Conservation (phyloP, 345 rosid genomes). For the Dovyalis caffra region DNA sequence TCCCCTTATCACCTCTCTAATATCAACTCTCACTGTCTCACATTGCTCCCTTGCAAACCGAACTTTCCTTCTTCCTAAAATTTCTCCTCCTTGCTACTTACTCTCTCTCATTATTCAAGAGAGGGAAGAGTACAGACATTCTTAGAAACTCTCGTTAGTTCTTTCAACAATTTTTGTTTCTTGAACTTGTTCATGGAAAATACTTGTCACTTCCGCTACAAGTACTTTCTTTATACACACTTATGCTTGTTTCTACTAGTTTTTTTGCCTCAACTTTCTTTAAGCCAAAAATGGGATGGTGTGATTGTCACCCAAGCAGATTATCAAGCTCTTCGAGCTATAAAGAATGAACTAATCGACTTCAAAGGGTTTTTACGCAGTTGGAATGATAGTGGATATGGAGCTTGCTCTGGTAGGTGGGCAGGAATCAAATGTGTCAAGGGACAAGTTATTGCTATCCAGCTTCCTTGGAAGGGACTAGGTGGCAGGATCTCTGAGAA, state of each 20-base stretch:
- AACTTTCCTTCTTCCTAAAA: background rate
- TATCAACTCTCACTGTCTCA: background rate
- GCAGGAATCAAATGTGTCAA: slow-evolving; percentile 83
- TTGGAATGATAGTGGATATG: slow-evolving; percentile 66
- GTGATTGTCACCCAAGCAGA: slow-evolving; percentile 61
- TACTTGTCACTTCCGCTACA: slow-evolving; percentile 12
- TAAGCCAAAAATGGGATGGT: slow-evolving; percentile 63
- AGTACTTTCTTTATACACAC: slow-evolving; percentile 18
- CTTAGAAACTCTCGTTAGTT: background rate
- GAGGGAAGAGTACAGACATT: slow-evolving; percentile 2
- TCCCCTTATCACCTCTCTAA: slow-evolving; percentile 7
- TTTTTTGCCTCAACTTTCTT: slow-evolving; percentile 30
- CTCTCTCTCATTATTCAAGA: slow-evolving; percentile 13
- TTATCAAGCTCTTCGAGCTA: slow-evolving; percentile 66
- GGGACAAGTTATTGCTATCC: slow-evolving; percentile 77
- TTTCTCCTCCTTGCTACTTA: background rate
- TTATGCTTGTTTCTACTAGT: slow-evolving; percentile 32
- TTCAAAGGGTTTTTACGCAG: slow-evolving; percentile 53
- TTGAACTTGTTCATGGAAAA: slow-evolving; percentile 18
- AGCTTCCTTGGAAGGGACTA: slow-evolving; percentile 89
- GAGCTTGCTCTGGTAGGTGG: slow-evolving; percentile 88
- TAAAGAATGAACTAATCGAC: slow-evolving; percentile 69
- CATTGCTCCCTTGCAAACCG: background rate
- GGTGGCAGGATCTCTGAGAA: slow-evolving; percentile 79
- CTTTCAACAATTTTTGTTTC: background rate